Conservation (phyloP, 768 basidiomycete genomes). For the Pleurotus eryngii region DNA sequence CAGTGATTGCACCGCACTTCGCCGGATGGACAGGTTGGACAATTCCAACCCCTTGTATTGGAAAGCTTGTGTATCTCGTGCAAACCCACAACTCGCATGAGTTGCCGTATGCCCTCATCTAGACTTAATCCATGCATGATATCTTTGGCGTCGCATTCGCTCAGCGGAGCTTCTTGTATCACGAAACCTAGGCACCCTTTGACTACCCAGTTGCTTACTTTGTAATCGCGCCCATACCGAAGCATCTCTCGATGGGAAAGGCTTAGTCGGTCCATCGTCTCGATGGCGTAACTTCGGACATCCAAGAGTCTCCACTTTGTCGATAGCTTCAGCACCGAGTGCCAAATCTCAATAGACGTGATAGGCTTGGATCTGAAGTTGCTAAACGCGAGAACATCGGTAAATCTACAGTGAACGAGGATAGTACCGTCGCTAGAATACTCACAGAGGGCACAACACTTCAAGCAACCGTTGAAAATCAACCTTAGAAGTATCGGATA, state of each 20-base stretch:
- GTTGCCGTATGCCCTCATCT: not conserved
- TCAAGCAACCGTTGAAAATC: slow-evolving; percentile 10
- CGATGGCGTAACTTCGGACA: slow-evolving; percentile 1
- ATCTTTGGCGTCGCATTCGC: not conserved
- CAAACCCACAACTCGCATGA: not conserved
- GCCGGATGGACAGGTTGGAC: too few relatives aligned
- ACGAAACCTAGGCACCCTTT: not conserved
- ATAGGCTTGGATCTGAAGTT: not conserved
- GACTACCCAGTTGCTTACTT: not conserved
- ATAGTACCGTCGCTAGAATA: not conserved
- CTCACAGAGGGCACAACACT: slow-evolving; percentile 25
- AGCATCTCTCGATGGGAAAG: not conserved
- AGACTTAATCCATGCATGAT: not conserved
- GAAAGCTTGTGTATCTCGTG: not conserved
- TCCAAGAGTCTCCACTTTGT: not conserved
- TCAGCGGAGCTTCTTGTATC: not conserved
- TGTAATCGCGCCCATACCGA: not conserved
- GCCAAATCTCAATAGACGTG: not conserved
- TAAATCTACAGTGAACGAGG: not conserved
- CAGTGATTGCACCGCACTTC: too few relatives aligned
- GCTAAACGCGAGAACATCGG: not conserved
- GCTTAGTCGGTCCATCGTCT: not conserved
- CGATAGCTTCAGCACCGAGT: not conserved
- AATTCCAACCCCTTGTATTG: too few relatives aligned
- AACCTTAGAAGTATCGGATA: not conserved